Percentiles rank a stretch among this genome's conserved stretches.
These are phyloP conservation scores for Colletotrichum lentis DNA, from an alignment of 2,329 filamentous ascomycete genomes.

Conservation along the genomic window DNA sequence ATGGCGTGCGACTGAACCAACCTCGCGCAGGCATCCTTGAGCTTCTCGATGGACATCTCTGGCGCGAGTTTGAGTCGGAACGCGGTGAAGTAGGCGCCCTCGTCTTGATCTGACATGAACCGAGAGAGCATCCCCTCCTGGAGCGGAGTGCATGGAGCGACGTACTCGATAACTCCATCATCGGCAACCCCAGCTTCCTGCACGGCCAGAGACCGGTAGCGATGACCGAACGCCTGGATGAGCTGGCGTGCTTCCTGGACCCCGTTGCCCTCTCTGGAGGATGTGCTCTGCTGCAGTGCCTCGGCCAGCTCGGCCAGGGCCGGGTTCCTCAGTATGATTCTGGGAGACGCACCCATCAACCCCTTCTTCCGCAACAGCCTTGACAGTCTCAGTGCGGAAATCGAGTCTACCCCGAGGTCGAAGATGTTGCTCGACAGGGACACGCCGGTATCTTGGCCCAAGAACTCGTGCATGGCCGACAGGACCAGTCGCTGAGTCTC, in stretches of 20 bases:
- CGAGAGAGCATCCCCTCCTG: slow-evolving; percentile 87
- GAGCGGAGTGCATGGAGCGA: slow-evolving; percentile 84
- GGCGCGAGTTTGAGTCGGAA: slow-evolving; percentile 69
- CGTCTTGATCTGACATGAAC: slow-evolving; percentile 62
- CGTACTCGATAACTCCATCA: slow-evolving; percentile 68
- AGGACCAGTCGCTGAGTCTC: slow-evolving; percentile 59
- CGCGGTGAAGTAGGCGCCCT: slow-evolving; percentile 76
- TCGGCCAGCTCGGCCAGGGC: slow-evolving; percentile 57
- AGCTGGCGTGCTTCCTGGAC: slow-evolving; percentile 63
- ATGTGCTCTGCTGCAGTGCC: slow-evolving; percentile 44
- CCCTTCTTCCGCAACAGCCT: slow-evolving; percentile 70
- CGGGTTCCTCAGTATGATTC: slow-evolving; percentile 71
- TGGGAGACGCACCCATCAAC: slow-evolving; percentile 67
- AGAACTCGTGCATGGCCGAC: slow-evolving; percentile 61
- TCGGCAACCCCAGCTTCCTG: slow-evolving; percentile 36
- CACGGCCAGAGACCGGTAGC: slow-evolving; percentile 64
- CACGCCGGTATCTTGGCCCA: slow-evolving; percentile 56
- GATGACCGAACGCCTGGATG: slow-evolving; percentile 71
- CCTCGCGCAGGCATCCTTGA: slow-evolving; percentile 67
- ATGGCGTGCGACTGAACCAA: slow-evolving; percentile 66
- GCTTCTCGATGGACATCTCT: slow-evolving; percentile 52
- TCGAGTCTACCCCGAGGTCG: slow-evolving; percentile 87
- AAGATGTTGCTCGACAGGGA: slow-evolving; percentile 74
- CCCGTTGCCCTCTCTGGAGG: slow-evolving; percentile 37
- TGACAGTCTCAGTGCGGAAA: slow-evolving; percentile 78